These are phyloP conservation scores for Salvia hispanica DNA, from an alignment of 257 asterid genomes.

Conservation along the genomic window DNA sequence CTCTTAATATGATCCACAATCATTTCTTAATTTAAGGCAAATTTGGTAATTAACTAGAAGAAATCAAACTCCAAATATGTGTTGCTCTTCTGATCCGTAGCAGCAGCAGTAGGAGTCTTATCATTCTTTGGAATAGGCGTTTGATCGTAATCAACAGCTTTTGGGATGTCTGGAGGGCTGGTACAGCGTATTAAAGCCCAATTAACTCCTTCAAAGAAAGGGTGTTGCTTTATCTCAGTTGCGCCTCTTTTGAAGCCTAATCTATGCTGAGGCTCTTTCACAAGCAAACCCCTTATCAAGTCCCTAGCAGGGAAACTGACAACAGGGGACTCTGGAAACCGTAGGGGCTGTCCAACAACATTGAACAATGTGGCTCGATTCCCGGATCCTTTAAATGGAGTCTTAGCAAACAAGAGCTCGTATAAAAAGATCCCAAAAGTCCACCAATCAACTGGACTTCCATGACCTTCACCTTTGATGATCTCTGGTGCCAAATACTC, in stretches of 20 bases:
- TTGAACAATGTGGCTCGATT: slow-evolving; percentile 73
- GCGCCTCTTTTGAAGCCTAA: slow-evolving; percentile 83
- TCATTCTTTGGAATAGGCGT: slow-evolving; percentile 51
- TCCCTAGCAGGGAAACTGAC: slow-evolving; percentile 81
- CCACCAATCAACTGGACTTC: slow-evolving; percentile 97
- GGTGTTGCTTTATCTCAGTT: slow-evolving; percentile 85
- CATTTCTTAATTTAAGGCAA: not conserved
- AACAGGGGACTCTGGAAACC: slow-evolving; percentile 76
- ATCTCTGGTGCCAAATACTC: slow-evolving; percentile 91
- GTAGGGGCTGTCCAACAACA: slow-evolving; percentile 76
- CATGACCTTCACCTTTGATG: slow-evolving; percentile 88
- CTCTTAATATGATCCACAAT: not conserved
- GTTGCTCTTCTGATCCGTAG: slow-evolving; percentile 42
- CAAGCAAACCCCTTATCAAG: slow-evolving; percentile 75
- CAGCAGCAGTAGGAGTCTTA: slow-evolving; percentile 40
- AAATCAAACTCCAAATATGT: slow-evolving; percentile 74
- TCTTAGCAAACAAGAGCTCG: slow-evolving; percentile 79
- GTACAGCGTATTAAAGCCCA: slow-evolving; percentile 90
- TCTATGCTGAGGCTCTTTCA: slow-evolving; percentile 81
- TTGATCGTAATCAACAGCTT: slow-evolving; percentile 60
- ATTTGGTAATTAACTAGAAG: slow-evolving; percentile 44
- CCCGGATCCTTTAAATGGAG: slow-evolving; percentile 82
- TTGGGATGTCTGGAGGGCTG: slow-evolving; percentile 82
- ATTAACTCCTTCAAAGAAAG: slow-evolving; percentile 83
- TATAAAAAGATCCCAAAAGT: slow-evolving; percentile 74